These are phyloP conservation scores for Cyathus striatus DNA, from an alignment of 768 basidiomycete species.

Conservation along the genomic window DNA sequence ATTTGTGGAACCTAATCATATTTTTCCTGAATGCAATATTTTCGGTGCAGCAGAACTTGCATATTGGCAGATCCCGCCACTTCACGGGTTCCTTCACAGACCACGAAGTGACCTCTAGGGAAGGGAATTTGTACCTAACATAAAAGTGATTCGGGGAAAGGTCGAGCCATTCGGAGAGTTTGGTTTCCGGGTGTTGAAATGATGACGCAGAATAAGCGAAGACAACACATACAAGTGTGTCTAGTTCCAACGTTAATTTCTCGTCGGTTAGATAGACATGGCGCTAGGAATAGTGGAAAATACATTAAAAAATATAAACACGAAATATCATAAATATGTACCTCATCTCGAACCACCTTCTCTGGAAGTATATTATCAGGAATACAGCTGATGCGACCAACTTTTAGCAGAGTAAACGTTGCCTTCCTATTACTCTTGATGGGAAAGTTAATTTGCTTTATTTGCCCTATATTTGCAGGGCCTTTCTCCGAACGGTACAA, in stretches of 20 bases:
- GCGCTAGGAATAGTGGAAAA: slow-evolving; percentile 40
- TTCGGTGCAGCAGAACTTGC: slow-evolving; percentile 35
- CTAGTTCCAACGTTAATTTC: slow-evolving; percentile 20
- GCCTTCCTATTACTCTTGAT: slow-evolving; percentile 10
- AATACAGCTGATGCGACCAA: slow-evolving; percentile 46
- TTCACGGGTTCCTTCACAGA: slow-evolving; percentile 20
- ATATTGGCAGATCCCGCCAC: slow-evolving; percentile 36
- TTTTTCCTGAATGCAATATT: slow-evolving; percentile 21
- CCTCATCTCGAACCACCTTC: slow-evolving; percentile 50
- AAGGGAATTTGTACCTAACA: slow-evolving; percentile 44
- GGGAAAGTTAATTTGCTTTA: slow-evolving; percentile 26
- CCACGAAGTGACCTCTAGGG: slow-evolving; percentile 34
- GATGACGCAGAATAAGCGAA: slow-evolving; percentile 37
- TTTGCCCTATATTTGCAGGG: slow-evolving; percentile 53
- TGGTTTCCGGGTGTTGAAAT: slow-evolving; percentile 14
- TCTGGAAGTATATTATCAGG: slow-evolving; percentile 30
- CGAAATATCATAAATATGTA: slow-evolving; percentile 16
- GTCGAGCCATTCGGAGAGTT: slow-evolving; percentile 40
- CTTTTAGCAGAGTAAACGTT: slow-evolving; percentile 29
- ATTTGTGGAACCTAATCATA: slow-evolving; percentile 31
- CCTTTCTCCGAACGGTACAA: slow-evolving; percentile 43
- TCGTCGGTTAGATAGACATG: slow-evolving; percentile 60
- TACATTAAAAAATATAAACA: background rate
- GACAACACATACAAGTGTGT: slow-evolving; percentile 42
- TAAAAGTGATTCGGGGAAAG: slow-evolving; percentile 58